Evolutionary conservation across 2,329 filamentous ascomycete genomes (phyloP).

Genomic region (Penicillium hordei): DNA sequence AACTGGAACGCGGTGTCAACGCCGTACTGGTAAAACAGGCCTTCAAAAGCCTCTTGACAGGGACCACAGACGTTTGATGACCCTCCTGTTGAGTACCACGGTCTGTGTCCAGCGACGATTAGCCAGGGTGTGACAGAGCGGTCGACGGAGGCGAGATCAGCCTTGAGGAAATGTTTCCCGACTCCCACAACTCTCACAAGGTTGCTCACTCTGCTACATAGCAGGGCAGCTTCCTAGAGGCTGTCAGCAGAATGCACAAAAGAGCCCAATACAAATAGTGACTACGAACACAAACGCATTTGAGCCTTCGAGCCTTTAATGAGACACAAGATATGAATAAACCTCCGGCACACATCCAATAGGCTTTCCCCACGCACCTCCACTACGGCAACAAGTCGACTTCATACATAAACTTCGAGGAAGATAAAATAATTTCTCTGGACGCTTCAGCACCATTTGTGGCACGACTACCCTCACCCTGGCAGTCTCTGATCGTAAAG

Average conservation of each 20-base stretch:
- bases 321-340: neutral
- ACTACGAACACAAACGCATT: neutral
- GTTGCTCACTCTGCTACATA: too few relatives aligned
- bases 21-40: slow-evolving; percentile 55
- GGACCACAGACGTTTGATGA: slow-evolving; percentile 41
- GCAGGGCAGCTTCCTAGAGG: neutral
- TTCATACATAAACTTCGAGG: too few relatives aligned
- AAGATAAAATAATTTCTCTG: too few relatives aligned
- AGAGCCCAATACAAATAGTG: neutral
- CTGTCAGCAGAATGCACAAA: neutral
- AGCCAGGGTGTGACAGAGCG: slow-evolving; percentile 57
- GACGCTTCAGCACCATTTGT: too few relatives aligned
- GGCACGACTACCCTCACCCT: too few relatives aligned
- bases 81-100: slow-evolving; percentile 48
- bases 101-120: slow-evolving; percentile 47
- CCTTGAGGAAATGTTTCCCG: slow-evolving; percentile 56
- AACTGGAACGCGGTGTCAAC: too few relatives aligned
- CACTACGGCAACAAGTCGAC: too few relatives aligned
- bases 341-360: neutral
- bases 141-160: slow-evolving; percentile 58
- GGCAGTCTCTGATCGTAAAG: too few relatives aligned
- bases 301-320: neutral
- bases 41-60: slow-evolving; percentile 56
- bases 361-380: too few relatives aligned
- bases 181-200: too few relatives aligned